These are phyloP conservation scores for Hypoxylon subgilvum DNA, from an alignment of 495 filamentous ascomycete species.

Conservation along the genomic window DNA sequence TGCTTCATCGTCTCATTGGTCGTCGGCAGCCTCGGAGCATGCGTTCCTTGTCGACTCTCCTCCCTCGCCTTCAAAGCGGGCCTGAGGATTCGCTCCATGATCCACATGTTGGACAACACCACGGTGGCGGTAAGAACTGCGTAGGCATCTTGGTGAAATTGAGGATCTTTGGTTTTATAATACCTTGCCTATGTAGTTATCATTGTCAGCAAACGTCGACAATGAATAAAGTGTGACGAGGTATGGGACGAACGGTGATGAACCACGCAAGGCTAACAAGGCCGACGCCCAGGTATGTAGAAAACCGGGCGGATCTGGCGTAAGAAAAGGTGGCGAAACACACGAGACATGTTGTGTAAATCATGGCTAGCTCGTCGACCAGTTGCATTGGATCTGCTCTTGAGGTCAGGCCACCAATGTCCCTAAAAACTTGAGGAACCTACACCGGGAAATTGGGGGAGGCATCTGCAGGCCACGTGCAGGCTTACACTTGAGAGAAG, in stretches of 20 bases:
- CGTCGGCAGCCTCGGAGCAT: constrained; percentile 53
- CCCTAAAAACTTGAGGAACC: constrained; percentile 7
- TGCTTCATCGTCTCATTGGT: constrained; percentile 77
- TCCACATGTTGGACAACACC: constrained; percentile 80
- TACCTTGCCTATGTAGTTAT: constrained; percentile 71
- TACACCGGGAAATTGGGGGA: constrained; percentile 2
- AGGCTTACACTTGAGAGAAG: constrained; percentile 76
- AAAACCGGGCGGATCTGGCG: constrained; percentile 60
- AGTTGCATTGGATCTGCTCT: constrained; percentile 91
- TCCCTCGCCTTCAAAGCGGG: constrained; percentile 58
- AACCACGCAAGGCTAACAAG: constrained; percentile 71
- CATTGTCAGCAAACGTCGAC: constrained; percentile 30
- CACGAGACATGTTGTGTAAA: constrained; percentile 96
- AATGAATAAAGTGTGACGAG: neutral
- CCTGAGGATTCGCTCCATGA: constrained; percentile 83
- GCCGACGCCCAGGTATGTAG: constrained; percentile 63
- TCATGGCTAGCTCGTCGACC: constrained; percentile 96
- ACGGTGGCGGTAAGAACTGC: constrained; percentile 78
- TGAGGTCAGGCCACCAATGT: constrained; percentile 21
- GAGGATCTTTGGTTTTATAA: constrained; percentile 88
- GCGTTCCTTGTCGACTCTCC: constrained; percentile 52
- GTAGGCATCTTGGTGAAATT: constrained; percentile 91
- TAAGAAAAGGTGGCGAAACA: constrained; percentile 84
- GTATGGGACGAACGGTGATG: constrained; percentile 65
- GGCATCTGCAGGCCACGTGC: constrained; percentile 16